Conservation (phyloP, 2,329 filamentous ascomycete species). For the Arthroderma sp. region DNA sequence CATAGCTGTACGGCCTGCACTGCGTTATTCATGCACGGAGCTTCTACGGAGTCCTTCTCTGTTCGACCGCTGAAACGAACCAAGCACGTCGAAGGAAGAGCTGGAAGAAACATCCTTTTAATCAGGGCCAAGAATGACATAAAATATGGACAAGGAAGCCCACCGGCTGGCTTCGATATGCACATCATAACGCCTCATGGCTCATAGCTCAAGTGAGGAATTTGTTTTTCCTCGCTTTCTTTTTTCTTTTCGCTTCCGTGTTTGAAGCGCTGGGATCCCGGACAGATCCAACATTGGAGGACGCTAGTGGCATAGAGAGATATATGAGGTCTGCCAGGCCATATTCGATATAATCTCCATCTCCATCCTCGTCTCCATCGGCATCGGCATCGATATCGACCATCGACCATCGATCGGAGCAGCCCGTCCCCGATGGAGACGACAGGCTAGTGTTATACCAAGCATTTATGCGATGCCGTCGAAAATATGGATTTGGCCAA, state of each 20-base stretch:
- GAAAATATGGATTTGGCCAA: background rate
- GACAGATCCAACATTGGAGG: background rate
- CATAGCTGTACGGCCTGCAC: background rate
- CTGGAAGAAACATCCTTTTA: background rate
- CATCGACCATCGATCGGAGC: too few species aligned
- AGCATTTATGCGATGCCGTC: background rate
- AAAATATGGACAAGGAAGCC: background rate
- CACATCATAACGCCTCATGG: background rate
- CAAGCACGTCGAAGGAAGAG: background rate
- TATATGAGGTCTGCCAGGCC: background rate
- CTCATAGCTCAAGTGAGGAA: background rate
- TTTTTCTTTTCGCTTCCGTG: background rate
- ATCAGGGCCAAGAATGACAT: background rate
- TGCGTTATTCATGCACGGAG: background rate
- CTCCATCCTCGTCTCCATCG: too few species aligned
- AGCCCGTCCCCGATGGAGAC: too few species aligned
- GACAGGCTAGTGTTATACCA: too few species aligned
- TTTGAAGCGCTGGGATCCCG: background rate
- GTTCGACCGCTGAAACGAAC: background rate
- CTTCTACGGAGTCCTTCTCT: background rate
- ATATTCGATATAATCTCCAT: too few species aligned
- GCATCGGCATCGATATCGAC: too few species aligned
- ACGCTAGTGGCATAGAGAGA: too few species aligned
- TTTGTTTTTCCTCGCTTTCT: background rate
- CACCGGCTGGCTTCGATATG: background rate